Evolutionary conservation across 306 rosid genomes (phyloP), one percentile per base, ranked within the genome.

Genomic region (Prunus kanzakura): DNA sequence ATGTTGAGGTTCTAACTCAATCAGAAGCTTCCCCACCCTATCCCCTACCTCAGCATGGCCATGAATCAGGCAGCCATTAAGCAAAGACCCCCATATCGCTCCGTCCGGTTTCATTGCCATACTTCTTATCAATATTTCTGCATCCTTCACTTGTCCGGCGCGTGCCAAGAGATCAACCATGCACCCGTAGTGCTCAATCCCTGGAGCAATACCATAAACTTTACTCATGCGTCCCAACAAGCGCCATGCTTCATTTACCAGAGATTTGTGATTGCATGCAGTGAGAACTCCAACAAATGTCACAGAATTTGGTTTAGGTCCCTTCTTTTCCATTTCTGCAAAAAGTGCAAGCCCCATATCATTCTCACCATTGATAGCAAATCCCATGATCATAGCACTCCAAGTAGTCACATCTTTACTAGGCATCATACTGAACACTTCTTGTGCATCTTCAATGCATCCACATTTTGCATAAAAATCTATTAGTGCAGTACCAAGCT

Each of bases 111-210:
- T 64, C 83, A 73, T 73, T 20, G 83, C 64, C 93, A 89, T 89
- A 18, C 70, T 80, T 25, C 71, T 50, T 27, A 85, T 71, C 29
- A 89, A 74, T 3, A 27, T 47, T 29, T 83, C 77, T 2, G 93
- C 89, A 71, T 79, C 84, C 35, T 80, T 76, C 63, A 79, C n/a
- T 66, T 23, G 72, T 55, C 89, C 91, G 2, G 83, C 65, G 47
- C 87, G 86, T 0, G 87, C 89, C 90, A 85, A 78, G 76, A 82
- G 67, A 85, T 89, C 88, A 73, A 84, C 87, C 81, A 89, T 75
- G 63, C 87, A 85, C 11, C 91, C 90, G 49, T 85, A 89, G 57
- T 87, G 94, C 75, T 87, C 90, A 68, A 87, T 85, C 68, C 65
- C 82, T 1, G 87, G 87, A 8, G 58, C 46, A 25, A 85, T 85